Conservation (phyloP, 2,329 filamentous ascomycete species). For the Ceratocystis papillata region DNA sequence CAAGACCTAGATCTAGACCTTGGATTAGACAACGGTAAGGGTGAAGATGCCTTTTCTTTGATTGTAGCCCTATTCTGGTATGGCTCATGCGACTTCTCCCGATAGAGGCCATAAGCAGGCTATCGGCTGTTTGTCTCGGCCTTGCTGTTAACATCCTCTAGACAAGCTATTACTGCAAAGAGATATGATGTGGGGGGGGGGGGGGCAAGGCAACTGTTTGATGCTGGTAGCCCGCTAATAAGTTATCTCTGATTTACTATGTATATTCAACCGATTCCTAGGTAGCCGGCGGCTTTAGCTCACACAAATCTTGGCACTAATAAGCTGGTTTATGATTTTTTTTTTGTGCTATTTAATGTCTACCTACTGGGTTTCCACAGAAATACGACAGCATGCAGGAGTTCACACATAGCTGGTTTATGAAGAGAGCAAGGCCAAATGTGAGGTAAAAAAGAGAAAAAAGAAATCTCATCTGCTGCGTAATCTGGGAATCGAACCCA, state of each 20-base stretch:
- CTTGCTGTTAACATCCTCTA: not conserved
- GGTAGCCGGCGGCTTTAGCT: not conserved
- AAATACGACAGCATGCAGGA: no score
- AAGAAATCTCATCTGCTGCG: not conserved
- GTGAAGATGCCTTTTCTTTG: not conserved
- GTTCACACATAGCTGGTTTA: no score
- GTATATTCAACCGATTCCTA: not conserved
- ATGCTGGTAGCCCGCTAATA: not conserved
- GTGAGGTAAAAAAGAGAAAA: not conserved
- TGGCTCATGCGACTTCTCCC: not conserved
- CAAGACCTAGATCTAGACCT: not conserved
- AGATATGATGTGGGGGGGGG: not conserved
- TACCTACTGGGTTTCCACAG: no score
- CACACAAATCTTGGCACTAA: slow-evolving; percentile 1
- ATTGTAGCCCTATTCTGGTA: slow-evolving; percentile 1
- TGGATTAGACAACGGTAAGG: not conserved
- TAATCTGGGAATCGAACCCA: slow-evolving; percentile 21
- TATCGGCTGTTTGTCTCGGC: no score
- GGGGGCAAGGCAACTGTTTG: no score
- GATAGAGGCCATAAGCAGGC: slow-evolving; percentile 6
- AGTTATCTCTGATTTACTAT: not conserved
- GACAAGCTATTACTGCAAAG: not conserved
- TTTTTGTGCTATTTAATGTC: no score
- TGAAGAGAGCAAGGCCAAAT: not conserved
- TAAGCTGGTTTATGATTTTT: not conserved